Conservation (phyloP, 352 stramenopile species). For the Pilasporangium apinafurcum region DNA sequence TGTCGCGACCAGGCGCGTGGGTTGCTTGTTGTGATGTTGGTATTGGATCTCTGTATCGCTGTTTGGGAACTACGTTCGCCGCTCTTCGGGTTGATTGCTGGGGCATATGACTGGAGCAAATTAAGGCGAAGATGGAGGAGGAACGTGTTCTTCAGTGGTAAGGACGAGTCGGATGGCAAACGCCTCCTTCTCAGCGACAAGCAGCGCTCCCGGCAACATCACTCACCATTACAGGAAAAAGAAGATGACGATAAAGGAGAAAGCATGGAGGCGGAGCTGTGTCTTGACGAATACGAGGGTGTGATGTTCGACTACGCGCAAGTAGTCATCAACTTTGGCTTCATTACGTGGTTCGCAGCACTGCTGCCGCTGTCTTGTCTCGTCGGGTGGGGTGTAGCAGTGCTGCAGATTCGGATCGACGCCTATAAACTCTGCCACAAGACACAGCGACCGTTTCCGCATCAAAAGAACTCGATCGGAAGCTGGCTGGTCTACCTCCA, state of each 20-base stretch:
- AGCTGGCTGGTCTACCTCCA: constrained; percentile 57
- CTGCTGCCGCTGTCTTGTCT: constrained; percentile 28
- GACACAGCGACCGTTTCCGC: constrained; percentile 60
- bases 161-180: not conserved
- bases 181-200: constrained; percentile 4
- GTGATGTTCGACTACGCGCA: constrained; percentile 78
- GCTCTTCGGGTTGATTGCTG: constrained; percentile 14
- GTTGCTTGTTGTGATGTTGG: constrained; percentile 41
- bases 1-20: constrained; percentile 37
- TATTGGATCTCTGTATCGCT: constrained; percentile 17
- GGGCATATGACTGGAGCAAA: too few relatives aligned
- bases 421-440: constrained; percentile 52
- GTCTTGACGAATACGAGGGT: constrained; percentile 48
- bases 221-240: not conserved
- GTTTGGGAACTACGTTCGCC: constrained; percentile 34
- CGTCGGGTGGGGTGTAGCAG: constrained; percentile 39
- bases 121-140: too few relatives aligned
- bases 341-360: constrained; percentile 59
- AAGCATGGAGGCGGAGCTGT: constrained; percentile 29
- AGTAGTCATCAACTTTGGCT: constrained; percentile 51
- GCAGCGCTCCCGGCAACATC: not conserved
- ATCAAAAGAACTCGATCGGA: constrained; percentile 37
- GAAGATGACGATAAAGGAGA: not conserved
- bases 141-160: not conserved
- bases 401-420: constrained; percentile 59